A percentile compares a stretch with the other conserved stretches of the same genome.
Evolutionary conservation across 129 eudicot genomes (phyloP).

Genomic region (Scalesia atractyloides): DNA sequence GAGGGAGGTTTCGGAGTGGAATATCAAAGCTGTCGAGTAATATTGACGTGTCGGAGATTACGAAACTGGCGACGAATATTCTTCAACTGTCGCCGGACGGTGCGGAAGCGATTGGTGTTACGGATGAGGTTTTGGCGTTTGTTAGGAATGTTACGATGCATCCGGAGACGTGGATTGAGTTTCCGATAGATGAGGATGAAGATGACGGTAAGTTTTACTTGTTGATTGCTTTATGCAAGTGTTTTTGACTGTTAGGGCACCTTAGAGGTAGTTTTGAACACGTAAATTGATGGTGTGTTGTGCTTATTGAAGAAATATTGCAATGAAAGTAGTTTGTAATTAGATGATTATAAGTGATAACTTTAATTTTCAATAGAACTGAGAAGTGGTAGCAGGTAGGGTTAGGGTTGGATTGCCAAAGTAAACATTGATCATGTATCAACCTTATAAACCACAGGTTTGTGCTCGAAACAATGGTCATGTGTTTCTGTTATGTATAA

Average conservation of each 20-base stretch:
- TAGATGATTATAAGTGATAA: background rate
- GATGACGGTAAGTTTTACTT: conserved; percentile 40
- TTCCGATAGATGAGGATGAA: conserved; percentile 64
- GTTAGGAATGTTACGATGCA: conserved; percentile 78
- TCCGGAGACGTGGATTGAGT: conserved; percentile 96
- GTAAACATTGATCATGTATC: background rate
- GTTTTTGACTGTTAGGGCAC: background rate
- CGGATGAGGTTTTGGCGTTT: conserved; percentile 81
- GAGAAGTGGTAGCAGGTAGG: background rate
- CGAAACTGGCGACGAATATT: conserved; percentile 70
- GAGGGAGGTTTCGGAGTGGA: conserved; percentile 85
- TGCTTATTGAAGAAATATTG: background rate
- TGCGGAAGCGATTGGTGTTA: conserved; percentile 67
- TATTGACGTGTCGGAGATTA: conserved; percentile 74
- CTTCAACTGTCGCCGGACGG: conserved; percentile 63
- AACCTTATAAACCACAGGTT: no score
- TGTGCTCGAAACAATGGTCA: background rate
- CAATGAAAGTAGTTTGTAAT: background rate
- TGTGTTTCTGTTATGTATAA: background rate
- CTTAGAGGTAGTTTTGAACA: background rate
- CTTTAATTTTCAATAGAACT: background rate
- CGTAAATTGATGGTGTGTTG: background rate
- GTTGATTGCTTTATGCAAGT: background rate
- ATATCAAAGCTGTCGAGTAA: conserved; percentile 71
- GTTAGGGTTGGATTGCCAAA: background rate